Evolutionary conservation across 345 rosid species (phyloP), one percentile per base, ranked within the genome.

Genomic region (Eucalyptus paniculata): DNA sequence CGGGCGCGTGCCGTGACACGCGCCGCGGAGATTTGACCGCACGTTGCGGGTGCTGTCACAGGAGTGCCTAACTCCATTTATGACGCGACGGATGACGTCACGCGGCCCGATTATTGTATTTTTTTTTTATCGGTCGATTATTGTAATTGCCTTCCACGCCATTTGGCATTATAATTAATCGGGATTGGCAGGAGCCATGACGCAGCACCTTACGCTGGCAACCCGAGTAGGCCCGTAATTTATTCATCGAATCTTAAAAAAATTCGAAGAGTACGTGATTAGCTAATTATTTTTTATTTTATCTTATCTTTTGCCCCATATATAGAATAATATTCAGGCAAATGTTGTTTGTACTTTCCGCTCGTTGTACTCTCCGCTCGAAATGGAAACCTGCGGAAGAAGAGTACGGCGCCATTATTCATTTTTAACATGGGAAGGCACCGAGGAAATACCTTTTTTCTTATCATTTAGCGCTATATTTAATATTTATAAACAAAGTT

Each of bases 21-120:
- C 6, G 30, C 12, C 24, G 7, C 12, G 4, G 3, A 5, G 86
- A 24, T 47, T 42, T 86, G 90, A 88, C 90, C 90, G 88, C 86
- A 88, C 88, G 58, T 15, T 53, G 16, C 49, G 34, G 45, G 88
- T 32, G 58, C 37, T 30, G 77, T 47, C 8, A 5, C 72, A 86
- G 58, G 86, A 42, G 88, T 32, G 16, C 40, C 88, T 13, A 60
- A 62, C 53, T 37, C 40, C 30, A 53, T 19, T 19, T 6, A 51
- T 51, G 86, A 86, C 82, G 91, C 90, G 91, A 86, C 47, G 87
- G 93, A 89, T 91, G 87, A 56, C 50, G 56, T 91, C 91, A 92
- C 17, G 23, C 16, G 81, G 69, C 45, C 37, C 5, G 34, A 72
- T 32, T 15, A 88, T 28, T 24, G 81, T 53, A 21, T 47, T 47